These are phyloP conservation scores for Macrocybe gigantea DNA, from an alignment of 768 basidiomycete species.

Conservation along the genomic window DNA sequence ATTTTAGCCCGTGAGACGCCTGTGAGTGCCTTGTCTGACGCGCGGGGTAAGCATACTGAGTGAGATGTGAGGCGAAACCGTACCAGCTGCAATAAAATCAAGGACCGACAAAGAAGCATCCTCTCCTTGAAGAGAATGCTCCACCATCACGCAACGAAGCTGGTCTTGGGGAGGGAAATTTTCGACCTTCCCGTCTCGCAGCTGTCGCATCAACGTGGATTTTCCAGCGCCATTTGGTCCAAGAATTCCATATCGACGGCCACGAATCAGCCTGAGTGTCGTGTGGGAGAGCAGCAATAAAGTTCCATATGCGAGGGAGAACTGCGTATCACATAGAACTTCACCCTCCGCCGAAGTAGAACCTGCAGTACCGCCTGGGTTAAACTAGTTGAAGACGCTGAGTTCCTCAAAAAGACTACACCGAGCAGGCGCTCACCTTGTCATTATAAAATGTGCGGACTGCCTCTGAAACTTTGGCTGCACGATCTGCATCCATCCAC, in stretches of 20 bases:
- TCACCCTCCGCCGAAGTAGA: constrained; percentile 69
- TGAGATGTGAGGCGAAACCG: constrained; percentile 14
- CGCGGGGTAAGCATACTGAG: constrained; percentile 2
- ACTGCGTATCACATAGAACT: constrained; percentile 85
- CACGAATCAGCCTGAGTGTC: constrained; percentile 80
- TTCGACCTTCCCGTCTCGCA: constrained; percentile 92
- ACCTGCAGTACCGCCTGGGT: no score
- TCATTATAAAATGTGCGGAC: constrained; percentile 60
- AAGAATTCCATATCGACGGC: constrained; percentile 90
- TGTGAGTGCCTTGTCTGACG: constrained; percentile 62
- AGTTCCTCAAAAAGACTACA: no score
- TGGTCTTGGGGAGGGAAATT: constrained; percentile 90
- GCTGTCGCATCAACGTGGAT: constrained; percentile 91
- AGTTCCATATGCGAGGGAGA: constrained; percentile 94
- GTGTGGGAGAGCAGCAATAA: constrained; percentile 93
- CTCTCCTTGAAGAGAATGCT: constrained; percentile 94
- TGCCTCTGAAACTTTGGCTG: constrained; percentile 49
- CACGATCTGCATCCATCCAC: constrained; percentile 58
- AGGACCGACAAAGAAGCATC: constrained; percentile 77
- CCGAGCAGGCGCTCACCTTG: no score
- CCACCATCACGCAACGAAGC: constrained; percentile 92
- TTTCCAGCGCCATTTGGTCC: constrained; percentile 97
- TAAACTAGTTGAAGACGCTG: no score
- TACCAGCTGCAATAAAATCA: constrained; percentile 86
- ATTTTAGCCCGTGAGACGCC: constrained; percentile 65